Evolutionary conservation across 2,329 filamentous ascomycete genomes (phyloP).

Genomic region (Pyrenochaeta sp.): DNA sequence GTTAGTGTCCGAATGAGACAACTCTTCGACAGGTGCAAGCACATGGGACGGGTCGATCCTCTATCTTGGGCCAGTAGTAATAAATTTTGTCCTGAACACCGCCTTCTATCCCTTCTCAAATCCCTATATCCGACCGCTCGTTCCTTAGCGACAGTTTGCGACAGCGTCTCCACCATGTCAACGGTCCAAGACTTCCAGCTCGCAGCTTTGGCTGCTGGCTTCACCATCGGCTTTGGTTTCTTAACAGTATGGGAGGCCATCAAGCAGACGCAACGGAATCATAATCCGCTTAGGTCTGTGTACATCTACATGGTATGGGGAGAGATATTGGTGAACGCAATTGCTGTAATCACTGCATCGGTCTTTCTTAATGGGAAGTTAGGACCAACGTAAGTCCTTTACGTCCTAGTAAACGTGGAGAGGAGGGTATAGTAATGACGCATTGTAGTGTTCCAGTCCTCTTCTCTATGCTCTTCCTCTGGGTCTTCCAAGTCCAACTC

Average conservation of each 20-base stretch:
- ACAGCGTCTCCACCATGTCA: conserved; percentile 18
- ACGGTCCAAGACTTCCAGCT: conserved; percentile 38
- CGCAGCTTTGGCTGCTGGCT: conserved; percentile 43
- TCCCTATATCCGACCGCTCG: not conserved
- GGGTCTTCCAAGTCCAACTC: conserved; percentile 56
- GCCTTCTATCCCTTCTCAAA: not conserved
- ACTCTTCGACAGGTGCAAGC: too few species aligned
- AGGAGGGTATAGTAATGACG: conserved; percentile 1
- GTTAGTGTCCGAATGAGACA: conserved; percentile 3
- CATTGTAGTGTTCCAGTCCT: conserved; percentile 36
- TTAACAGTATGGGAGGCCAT: conserved; percentile 47
- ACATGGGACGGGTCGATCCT: not conserved
- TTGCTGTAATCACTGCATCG: conserved; percentile 42
- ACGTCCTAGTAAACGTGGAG: not conserved
- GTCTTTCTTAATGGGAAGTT: conserved; percentile 39
- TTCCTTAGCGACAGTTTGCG: not conserved
- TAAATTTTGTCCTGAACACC: not conserved
- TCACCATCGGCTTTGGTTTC: conserved; percentile 46
- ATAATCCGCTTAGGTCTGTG: conserved; percentile 41
- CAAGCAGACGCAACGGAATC: conserved; percentile 46
- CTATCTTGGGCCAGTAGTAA: conserved; percentile 7
- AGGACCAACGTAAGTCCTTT: conserved; percentile 39
- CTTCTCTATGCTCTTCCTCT: conserved; percentile 44
- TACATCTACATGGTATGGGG: conserved; percentile 51
- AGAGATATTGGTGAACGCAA: conserved; percentile 38